Conservation (phyloP, 2,329 filamentous ascomycete species). For the Bipolaris cookei region DNA sequence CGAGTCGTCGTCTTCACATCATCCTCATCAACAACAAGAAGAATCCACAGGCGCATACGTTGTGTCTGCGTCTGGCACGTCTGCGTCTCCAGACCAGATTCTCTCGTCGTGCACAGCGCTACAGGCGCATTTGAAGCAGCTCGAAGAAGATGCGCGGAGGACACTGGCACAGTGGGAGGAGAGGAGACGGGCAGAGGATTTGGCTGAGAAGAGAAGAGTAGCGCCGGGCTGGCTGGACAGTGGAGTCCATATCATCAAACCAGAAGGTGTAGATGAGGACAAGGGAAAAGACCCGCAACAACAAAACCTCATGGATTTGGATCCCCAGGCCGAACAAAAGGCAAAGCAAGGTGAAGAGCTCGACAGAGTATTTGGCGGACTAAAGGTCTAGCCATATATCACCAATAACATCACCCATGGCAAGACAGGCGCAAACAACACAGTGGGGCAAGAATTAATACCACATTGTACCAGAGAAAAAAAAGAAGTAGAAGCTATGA, state of each 20-base stretch:
- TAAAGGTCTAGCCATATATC: constrained; percentile 46
- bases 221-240: constrained; percentile 84
- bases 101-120: constrained; percentile 80
- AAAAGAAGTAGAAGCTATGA: constrained; percentile 26
- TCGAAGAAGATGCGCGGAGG: constrained; percentile 70
- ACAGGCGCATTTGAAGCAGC: constrained; percentile 73
- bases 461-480: constrained; percentile 20
- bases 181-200: constrained; percentile 66
- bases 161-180: constrained; percentile 75
- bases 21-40: constrained; percentile 22
- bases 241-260: constrained; percentile 67
- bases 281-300: constrained; percentile 32
- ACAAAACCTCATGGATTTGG: constrained; percentile 26
- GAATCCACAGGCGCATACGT: constrained; percentile 68
- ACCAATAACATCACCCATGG: neutral
- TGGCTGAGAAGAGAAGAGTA: constrained; percentile 79
- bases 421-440: neutral
- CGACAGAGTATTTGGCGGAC: constrained; percentile 69
- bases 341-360: constrained; percentile 66
- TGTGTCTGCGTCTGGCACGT: constrained; percentile 75
- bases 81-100: constrained; percentile 81
- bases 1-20: constrained; percentile 3
- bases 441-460: constrained; percentile 35
- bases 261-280: constrained; percentile 57
- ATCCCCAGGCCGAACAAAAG: constrained; percentile 36